A percentile compares a stretch with the other conserved stretches of the same genome.
Evolutionary conservation across 2,329 filamentous ascomycete genomes (phyloP).

Genomic region (Malbranchea zuffiana): DNA sequence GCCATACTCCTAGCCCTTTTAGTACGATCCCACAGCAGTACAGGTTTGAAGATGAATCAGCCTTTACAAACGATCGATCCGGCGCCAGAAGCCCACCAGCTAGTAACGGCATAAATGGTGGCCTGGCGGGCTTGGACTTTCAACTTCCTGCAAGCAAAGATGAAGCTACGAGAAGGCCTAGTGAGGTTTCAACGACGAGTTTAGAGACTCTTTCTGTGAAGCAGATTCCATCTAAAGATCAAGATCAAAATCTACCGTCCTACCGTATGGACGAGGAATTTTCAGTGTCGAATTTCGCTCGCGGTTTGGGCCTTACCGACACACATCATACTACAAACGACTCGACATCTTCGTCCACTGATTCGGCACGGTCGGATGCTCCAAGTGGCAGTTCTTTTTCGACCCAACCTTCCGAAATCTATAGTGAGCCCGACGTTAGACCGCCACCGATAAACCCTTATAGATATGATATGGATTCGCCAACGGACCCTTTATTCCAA

Average conservation of each 20-base stretch:
- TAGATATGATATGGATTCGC: slow-evolving; percentile 33
- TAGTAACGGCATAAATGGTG: not conserved
- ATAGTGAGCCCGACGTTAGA: slow-evolving; percentile 23
- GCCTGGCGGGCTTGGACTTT: slow-evolving; percentile 8
- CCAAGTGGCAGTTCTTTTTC: slow-evolving; percentile 54
- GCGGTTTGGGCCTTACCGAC: slow-evolving; percentile 40
- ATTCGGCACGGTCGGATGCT: slow-evolving; percentile 49
- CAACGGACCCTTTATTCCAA: slow-evolving; percentile 38
- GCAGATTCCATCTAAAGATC: no score
- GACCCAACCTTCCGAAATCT: slow-evolving; percentile 41
- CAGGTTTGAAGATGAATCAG: slow-evolving; percentile 10
- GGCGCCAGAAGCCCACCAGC: not conserved
- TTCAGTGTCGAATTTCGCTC: slow-evolving; percentile 32
- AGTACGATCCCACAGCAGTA: slow-evolving; percentile 8
- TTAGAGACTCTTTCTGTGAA: no score
- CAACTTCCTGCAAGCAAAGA: no score
- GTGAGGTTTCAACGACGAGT: no score
- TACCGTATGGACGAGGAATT: slow-evolving; percentile 20
- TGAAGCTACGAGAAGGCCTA: no score
- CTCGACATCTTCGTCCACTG: slow-evolving; percentile 55
- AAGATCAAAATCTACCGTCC: slow-evolving; percentile 3
- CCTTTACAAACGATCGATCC: slow-evolving; percentile 31
- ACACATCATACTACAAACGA: slow-evolving; percentile 54
- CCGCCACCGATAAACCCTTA: slow-evolving; percentile 11
- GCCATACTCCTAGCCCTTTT: slow-evolving; percentile 11